Base-by-base conservation (phyloP, 2,329 filamentous ascomycete genomes). In the Kalaharituber pfeilii region DNA sequence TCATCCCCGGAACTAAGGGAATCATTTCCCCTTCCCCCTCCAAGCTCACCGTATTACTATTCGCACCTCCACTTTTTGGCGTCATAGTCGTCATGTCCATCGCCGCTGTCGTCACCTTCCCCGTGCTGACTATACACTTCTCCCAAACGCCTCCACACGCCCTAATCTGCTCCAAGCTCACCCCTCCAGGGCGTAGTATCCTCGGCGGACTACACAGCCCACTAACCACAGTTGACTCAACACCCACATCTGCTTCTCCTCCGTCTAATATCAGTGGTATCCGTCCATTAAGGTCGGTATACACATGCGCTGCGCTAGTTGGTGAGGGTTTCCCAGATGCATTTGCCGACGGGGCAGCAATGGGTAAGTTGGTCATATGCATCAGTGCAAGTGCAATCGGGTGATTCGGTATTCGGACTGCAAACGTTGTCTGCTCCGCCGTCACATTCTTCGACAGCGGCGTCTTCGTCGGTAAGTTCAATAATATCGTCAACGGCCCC, bases 211-310 rank as follows among this genome's bases (percentile, higher is more conserved):
- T 70, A 55, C 79, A 86, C 13, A 96, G 71, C 0, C 91, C 91
- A 65, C 96, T 91, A 0, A 98, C 87, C 1, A 98, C 91, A 0
- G 91, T 98, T 66, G 87, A 95, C 69, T 98, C 91, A 0, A 98
- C 87, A 1, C 91, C 91, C 9, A 98, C 86, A 20, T 76, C 75
- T 64, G 88, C 96, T 0, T 80, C 70, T 0, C 91, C 91, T 2
- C 89, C 91, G 62, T 98, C 89, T 0, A 98, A 71, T 55, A 98
- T 91, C 5, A 89, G 73, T 62, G 84, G 80, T 60, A 98, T 93
- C 50, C 82, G 78, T 0, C 86, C 86, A 33, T 81, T 69, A 9
- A 98, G 72, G 66, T 98, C 91, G 58, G 94, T 81, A 22, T 80
- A 74, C 11, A 98, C 91, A 67, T 98, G 91, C 64, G 83, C 80